Conservation (phyloP, 108 stramenopile genomes). For the Schizochytrium sp. region DNA sequence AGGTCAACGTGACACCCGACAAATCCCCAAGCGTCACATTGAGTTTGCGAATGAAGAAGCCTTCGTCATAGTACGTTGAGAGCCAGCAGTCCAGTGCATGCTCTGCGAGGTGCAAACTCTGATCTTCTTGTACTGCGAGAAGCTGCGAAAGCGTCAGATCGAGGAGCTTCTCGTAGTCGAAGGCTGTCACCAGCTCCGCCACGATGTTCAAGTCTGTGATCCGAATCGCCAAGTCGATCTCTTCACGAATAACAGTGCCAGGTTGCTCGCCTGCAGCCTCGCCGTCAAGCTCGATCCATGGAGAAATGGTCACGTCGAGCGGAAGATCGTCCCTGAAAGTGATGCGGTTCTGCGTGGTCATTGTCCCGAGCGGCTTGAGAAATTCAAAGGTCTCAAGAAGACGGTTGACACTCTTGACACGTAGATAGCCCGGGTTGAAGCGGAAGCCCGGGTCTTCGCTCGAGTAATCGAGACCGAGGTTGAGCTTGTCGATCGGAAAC, state of each 20-base stretch:
- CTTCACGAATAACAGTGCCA: neutral
- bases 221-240: neutral
- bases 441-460: neutral
- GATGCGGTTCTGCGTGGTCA: neutral
- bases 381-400: neutral
- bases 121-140: neutral
- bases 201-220: neutral
- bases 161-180: neutral
- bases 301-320: neutral
- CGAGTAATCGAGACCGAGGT: neutral
- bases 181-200: neutral
- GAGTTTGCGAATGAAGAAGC: neutral
- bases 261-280: conserved; percentile 14
- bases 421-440: neutral
- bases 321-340: neutral
- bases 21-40: neutral
- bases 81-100: neutral
- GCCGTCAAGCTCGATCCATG: neutral
- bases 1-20: neutral
- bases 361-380: neutral
- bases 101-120: neutral
- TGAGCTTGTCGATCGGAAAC: neutral
- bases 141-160: neutral
- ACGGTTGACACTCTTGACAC: neutral
- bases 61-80: neutral